These are phyloP conservation scores for Thraustochytrium sp. DNA, from an alignment of 352 stramenopile species.

Conservation along the genomic window DNA sequence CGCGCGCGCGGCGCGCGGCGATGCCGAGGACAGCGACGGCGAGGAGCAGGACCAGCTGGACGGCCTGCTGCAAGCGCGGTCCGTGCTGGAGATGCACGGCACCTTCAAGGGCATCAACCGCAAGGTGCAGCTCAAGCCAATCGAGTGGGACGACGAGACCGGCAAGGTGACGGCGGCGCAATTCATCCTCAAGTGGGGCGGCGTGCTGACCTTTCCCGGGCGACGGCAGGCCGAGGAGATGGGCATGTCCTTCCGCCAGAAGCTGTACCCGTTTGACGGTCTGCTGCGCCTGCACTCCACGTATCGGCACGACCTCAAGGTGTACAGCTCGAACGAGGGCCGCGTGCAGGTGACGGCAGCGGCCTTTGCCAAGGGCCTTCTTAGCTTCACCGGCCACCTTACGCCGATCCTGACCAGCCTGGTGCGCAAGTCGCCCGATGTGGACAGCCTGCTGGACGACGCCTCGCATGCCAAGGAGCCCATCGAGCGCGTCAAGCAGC, in stretches of 20 bases:
- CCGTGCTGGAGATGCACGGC: conserved; percentile 87
- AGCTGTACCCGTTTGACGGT: conserved; percentile 79
- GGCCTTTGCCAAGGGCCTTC: conserved; percentile 97
- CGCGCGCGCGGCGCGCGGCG: background rate
- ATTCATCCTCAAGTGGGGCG: conserved; percentile 99
- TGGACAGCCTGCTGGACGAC: conserved; percentile 95
- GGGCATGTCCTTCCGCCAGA: conserved; percentile 58
- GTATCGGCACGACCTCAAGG: conserved; percentile 99
- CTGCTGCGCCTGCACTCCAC: conserved; percentile 97
- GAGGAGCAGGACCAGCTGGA: conserved; percentile 35
- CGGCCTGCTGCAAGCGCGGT: conserved; percentile 78
- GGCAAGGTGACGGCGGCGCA: conserved; percentile 75
- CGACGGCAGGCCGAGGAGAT: conserved; percentile 41
- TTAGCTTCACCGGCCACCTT: conserved; percentile 97
- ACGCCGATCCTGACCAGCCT: conserved; percentile 97
- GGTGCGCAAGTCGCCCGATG: conserved; percentile 78
- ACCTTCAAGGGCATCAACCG: conserved; percentile 95
- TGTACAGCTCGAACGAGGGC: conserved; percentile 98
- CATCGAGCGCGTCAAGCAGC: conserved; percentile 82
- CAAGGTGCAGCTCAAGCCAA: conserved; percentile 93
- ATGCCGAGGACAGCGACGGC: conserved; percentile 3
- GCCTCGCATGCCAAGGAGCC: conserved; percentile 91
- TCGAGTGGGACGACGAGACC: conserved; percentile 56
- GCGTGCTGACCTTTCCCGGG: conserved; percentile 78
- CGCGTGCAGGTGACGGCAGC: conserved; percentile 98